These are phyloP conservation scores for Hericium erinaceus DNA, from an alignment of 768 basidiomycete genomes.

Conservation along the genomic window DNA sequence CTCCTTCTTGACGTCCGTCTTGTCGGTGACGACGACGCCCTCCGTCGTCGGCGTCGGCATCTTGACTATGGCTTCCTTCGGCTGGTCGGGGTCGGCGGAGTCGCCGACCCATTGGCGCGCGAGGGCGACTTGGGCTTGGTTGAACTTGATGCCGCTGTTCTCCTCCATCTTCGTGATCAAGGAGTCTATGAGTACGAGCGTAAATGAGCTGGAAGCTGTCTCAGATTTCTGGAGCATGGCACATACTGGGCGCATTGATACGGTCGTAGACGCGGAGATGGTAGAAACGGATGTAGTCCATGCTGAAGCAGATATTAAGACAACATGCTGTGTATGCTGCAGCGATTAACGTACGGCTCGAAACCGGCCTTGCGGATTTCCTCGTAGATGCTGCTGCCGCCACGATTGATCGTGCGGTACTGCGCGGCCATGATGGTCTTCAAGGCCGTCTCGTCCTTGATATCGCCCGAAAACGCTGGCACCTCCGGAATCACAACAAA, in stretches of 20 bases:
- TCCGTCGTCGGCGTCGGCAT: slow-evolving; percentile 42
- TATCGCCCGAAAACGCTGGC: slow-evolving; percentile 82
- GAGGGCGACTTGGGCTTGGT: slow-evolving; percentile 80
- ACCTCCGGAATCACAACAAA: slow-evolving; percentile 85
- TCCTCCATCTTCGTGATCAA: slow-evolving; percentile 65
- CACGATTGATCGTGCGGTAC: slow-evolving; percentile 84
- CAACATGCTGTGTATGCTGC: neutral
- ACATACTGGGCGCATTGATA: slow-evolving; percentile 68
- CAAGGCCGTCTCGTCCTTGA: slow-evolving; percentile 53
- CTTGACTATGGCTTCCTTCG: slow-evolving; percentile 49
- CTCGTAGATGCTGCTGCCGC: slow-evolving; percentile 81
- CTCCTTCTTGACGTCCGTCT: slow-evolving; percentile 44
- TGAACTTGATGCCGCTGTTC: slow-evolving; percentile 69
- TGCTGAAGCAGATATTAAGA: slow-evolving; percentile 26
- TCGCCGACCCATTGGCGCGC: slow-evolving; percentile 65
- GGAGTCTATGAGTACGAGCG: slow-evolving; percentile 18
- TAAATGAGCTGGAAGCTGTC: too few relatives aligned
- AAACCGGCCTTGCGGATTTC: slow-evolving; percentile 65
- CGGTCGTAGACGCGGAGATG: slow-evolving; percentile 89
- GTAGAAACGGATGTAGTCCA: slow-evolving; percentile 85
- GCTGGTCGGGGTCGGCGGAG: slow-evolving; percentile 24
- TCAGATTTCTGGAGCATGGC: neutral
- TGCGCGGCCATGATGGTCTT: slow-evolving; percentile 86
- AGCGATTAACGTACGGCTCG: slow-evolving; percentile 53
- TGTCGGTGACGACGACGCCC: slow-evolving; percentile 41